Evolutionary conservation across 2,329 filamentous ascomycete species (phyloP), one percentile per base, ranked within the genome.

Genomic region (Botryotinia calthae): DNA sequence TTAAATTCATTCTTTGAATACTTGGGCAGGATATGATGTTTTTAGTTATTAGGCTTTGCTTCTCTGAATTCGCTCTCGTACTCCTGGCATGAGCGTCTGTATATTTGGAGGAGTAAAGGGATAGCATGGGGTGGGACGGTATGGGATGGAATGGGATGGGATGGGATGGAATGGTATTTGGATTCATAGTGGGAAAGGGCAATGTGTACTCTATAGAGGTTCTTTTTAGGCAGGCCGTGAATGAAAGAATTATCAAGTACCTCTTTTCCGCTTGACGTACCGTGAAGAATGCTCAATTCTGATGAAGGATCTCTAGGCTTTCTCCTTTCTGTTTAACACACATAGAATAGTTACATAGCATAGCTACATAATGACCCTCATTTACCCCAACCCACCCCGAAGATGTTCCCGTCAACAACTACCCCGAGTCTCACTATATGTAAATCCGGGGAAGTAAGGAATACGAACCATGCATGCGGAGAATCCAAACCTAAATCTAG

Each of bases 81-180:
- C 65, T 68, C 25, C 65, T 68, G 48, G 65, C 48, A 68, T 42
- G 48, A 42, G 65, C 65, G 65, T 68, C 54, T 68, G 51, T 68
- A 68, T 12, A 42, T 56, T 44, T 56, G 9, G 37, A 10, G 65
- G 65, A 28, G 48, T 44, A 68, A 68, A 10, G 63, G 48, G 42
- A 40, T 22, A 42, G 62, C 5, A 63, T 31, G 40, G 40, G 40
- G 22, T 25, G 63, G 22, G 18, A 66, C 18, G 44, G 22, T 9
- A 66, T 51, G 31, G 46, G 18, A 66, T 31, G 48, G 25, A 28
- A 37, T 10, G n/a, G 61, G 2, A 59, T 4, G 34, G 58, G 20
- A 46, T 5, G 44, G 22, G 22, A 66, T 51, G 46, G 31, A 9
- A 54, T 25, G 65, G 25, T 31, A 68, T 16, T 37, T 25, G 31